Base-by-base conservation (phyloP, 2,329 filamentous ascomycete genomes). In the Emmonsiellopsis sp. region DNA sequence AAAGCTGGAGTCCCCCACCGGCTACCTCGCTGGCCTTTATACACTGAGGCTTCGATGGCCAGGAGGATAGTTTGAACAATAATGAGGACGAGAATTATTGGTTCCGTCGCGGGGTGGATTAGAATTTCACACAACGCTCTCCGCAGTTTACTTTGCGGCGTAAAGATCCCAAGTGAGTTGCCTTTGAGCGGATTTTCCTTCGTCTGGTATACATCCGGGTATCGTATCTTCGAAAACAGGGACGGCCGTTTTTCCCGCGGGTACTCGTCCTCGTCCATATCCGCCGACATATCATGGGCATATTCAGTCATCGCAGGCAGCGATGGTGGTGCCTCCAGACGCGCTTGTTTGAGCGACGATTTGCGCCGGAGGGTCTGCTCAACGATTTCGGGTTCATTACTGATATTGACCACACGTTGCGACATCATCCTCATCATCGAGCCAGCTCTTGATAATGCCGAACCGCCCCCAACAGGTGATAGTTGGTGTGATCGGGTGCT, bases 371-470 rank as follows among this genome's bases (percentile, higher is more conserved):
- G 78, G 50, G 81, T 83, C 57, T 86, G 83, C 67, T 95, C 89
- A 13, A 91, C 77, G 16, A 88, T 74, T 62, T 96, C 89, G 4
- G 85, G 86, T 64, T 97, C 93, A 66, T 95, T 95, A 71, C 90
- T 95, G 62, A 98, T 81, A 65, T 97, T 97, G 65, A 98, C 93
- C 53, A 98, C 91, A 75, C 93, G 89, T 73, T 96, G 91, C 34
- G 94, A 97, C 83, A 98, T 95, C 60, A 83, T 83, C 58, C 86
- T 81, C 70, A 91, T 82, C 62, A 90, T 88, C 7, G 86, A 88
- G 44, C 86, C 82, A 56, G 87, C 86, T 61, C 83, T 78, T 26
- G 79, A 81, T 51, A 91, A 69, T 15, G 86, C 85, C 30, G 70
- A 72, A 16, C 80, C 80, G 9, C 81, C 78, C 7, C 80, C 78